Evolutionary conservation across 2,329 filamentous ascomycete species (phyloP).

Genomic region (Zymoseptoria pseudotritici): DNA sequence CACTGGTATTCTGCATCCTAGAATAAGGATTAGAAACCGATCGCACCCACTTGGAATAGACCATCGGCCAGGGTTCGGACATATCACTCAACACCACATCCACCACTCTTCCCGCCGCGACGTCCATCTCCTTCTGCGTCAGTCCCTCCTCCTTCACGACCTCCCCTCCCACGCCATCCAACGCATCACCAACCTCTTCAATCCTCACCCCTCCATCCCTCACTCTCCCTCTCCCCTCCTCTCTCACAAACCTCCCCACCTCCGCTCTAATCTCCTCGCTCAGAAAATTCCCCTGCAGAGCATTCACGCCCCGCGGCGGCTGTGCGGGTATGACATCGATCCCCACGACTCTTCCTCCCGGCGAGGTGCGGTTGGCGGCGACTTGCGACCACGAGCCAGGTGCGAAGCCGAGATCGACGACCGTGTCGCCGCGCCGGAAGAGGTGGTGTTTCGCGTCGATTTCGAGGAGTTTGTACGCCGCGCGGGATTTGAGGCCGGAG

Average conservation of each 20-base stretch:
- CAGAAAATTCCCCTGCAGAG: conserved; percentile 91
- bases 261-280: conserved; percentile 65
- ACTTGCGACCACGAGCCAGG: conserved; percentile 66
- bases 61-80: conserved; percentile 92
- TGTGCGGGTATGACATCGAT: conserved; percentile 92
- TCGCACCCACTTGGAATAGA: conserved; percentile 68
- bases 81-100: conserved; percentile 98
- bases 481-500: conserved; percentile 75
- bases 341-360: conserved; percentile 67
- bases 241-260: conserved; percentile 66
- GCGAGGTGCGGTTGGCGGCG: conserved; percentile 68
- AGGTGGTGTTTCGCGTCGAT: conserved; percentile 76
- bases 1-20: conserved; percentile 99
- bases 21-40: conserved; percentile 90
- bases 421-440: conserved; percentile 72
- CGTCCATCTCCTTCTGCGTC: conserved; percentile 20
- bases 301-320: conserved; percentile 83
- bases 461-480: conserved; percentile 88
- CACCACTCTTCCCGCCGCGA: conserved; percentile 52
- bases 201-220: conserved; percentile 29
- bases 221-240: conserved; percentile 52
- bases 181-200: conserved; percentile 35
- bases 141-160: conserved; percentile 22
- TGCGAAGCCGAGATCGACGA: conserved; percentile 84
- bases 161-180: conserved; percentile 46